A percentile compares a stretch with the other conserved stretches of the same genome.
These are phyloP conservation scores for Boletus smithii DNA, from an alignment of 1,284 basidiomycete genomes.

Conservation along the genomic window DNA sequence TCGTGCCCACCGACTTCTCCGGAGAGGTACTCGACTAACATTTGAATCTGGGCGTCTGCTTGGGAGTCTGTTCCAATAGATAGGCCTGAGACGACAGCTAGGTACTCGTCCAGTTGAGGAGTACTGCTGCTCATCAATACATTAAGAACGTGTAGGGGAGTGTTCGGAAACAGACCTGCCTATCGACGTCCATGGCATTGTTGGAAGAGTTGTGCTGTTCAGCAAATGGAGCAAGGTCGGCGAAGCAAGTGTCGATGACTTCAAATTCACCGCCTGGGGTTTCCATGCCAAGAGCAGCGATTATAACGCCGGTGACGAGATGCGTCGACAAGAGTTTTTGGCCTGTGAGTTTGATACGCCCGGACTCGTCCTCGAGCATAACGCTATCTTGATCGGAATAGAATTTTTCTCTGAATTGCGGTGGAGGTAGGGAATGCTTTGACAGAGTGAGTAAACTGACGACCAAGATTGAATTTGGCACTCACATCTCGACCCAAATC, in stretches of 20 bases:
- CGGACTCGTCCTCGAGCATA: constrained; percentile 95
- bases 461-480: constrained; percentile 13
- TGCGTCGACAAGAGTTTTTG: constrained; percentile 50
- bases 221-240: constrained; percentile 67
- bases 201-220: constrained; percentile 32
- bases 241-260: constrained; percentile 86
- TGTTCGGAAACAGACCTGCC: constrained; percentile 19
- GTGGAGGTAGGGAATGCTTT: constrained; percentile 87
- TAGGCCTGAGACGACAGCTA: constrained; percentile 84
- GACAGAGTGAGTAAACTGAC: constrained; percentile 3
- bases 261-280: constrained; percentile 90
- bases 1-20: constrained; percentile 76
- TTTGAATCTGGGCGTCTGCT: constrained; percentile 72
- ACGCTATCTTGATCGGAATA: constrained; percentile 77
- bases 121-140: constrained; percentile 9
- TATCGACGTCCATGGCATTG: constrained; percentile 50
- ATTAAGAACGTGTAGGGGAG: constrained; percentile 13
- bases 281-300: constrained; percentile 88
- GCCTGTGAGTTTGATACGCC: constrained; percentile 86
- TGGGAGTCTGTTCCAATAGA: constrained; percentile 59
- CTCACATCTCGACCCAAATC: constrained; percentile 91
- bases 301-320: constrained; percentile 88
- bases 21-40: constrained; percentile 84
- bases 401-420: constrained; percentile 71
- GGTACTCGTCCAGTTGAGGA: constrained; percentile 56